Base-by-base conservation (phyloP, 768 basidiomycete genomes). In the Auricularia auricula-judae region DNA sequence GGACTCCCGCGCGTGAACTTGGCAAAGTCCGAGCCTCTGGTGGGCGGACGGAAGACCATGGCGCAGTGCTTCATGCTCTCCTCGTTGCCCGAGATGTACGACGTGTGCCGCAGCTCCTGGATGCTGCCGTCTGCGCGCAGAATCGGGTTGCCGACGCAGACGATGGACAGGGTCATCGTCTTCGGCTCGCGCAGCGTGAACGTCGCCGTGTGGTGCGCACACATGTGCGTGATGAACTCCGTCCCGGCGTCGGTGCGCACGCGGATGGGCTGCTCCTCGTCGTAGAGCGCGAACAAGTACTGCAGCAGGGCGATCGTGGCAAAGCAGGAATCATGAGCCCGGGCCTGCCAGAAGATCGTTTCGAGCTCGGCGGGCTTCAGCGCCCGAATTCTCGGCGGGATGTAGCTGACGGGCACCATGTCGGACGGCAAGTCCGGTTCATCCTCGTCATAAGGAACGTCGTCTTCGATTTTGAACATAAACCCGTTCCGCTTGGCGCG, bases 301-400 rank as follows among this genome's bases (percentile, higher is more conserved):
- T 71, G 70, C 4, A 69, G 36, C 53, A 71, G 65, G 3, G 61
- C 58, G 62, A 68, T 64, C 3, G 65, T 58, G 23, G 42, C 63
- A 62, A 63, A 71, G 62, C 70, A 71, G 1, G 65, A 65, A 54
- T 71, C 70, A 58, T 70, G 69, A 1, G 62, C 68, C 3, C 70
- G 51, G 21, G 63, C 68, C 65, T 71, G 67, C 65, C 66, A 70
- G 56, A 63, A 71, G 29, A 70, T 67, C 3, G 68, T 70, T 53
- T 71, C 70, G 14, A 71, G 29, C 21, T 68, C 51, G 5, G 11
- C 11, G 5, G 47, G 12, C 12, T 14, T 42, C 8, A 42, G 39
- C 2, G 39, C 12, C 39, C 12, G 3, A 14, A 42, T 42, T 1
- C 39, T 21, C 1, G 47, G 21, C 7, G 5, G 47, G 47, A 51